Base-by-base conservation (phyloP, 495 filamentous ascomycete species). In the Tuber melanosporum region DNA sequence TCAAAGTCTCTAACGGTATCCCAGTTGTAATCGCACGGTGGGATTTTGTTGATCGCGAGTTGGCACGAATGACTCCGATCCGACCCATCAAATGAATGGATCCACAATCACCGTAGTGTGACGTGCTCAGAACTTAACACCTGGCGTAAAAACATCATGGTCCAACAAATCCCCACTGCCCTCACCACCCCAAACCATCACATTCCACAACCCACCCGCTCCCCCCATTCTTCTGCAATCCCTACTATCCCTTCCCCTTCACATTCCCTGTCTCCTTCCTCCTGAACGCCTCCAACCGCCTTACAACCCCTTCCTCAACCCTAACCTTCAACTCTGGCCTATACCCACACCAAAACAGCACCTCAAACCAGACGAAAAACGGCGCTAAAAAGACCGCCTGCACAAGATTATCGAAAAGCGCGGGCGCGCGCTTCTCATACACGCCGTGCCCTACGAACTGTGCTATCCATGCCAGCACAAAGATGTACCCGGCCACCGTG, bases 361-460 rank as follows among this genome's bases (percentile, higher is more conserved):
- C 85, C 87, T 99, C 95, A 83, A 99, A 91, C 92, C 95, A 99
- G 45, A 98, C 94, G 82, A 99, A 99, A 79, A 99, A 90, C n/a
- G 95, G 95, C 0, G 95, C 95, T n/a, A 98, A 88, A 76, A 99
- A 91, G 74, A 97, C 82, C 41, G 95, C 94, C 84, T 98, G 95
- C 41, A 94, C 87, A 47, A 98, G 84, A 82, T 97, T 98, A 85
- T 98, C 95, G 78, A 98, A 85, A 76, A 97, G 82, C 19, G 95
- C 95, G 17, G 95, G 95, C 3, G 94, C 93, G 62, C 95, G 87
- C 41, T 92, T 90, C 85, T 98, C 95, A 81, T 92, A 99, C 14
- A 88, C 89, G 26, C 95, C 95, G 82, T 99, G 95, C 66, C 95
- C 95, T 62, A 98, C 77, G 84, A 99, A 97, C 84, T 99, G 95